Base-by-base conservation (phyloP, 345 rosid genomes). In the Sonneratia alba region DNA sequence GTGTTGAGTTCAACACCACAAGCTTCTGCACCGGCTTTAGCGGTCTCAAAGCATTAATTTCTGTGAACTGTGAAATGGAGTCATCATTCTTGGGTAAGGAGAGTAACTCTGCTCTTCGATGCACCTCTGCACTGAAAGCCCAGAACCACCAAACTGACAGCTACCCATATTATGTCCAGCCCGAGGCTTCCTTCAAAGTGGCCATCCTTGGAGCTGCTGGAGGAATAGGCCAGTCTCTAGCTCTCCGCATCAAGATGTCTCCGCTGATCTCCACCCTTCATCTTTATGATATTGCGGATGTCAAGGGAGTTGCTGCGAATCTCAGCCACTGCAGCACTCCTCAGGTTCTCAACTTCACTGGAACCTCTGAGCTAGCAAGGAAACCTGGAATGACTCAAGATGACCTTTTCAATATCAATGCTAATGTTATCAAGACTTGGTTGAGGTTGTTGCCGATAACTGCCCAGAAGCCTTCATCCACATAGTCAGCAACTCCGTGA, bases 301-400 rank as follows among this genome's bases (percentile, higher is more conserved):
- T 94, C 40, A 91, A 87, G 80, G 98, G 98, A 74, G 96, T 94
- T 36, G 96, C 92, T 75, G 96, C 96, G 66, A 97, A 94, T 80
- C 79, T 94, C 62, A 88, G 98, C 73, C 98, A 94, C 82, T 94
- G 95, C 81, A 94, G 91, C 75, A 91, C 98, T 2, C 98, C 95
- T 8, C 88, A 87, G 73, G 97, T 94, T 73, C 81, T 77, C 77
- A 93, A 91, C 80, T 94, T 91, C 81, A 88, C 97, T 3, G 96
- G 97, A 1, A 85, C 88, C 15, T 68, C 92, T 38, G 93, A 89
- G 82, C 79, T 94, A 53, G 87, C 93, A 14, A 83, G 96, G 42
- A 94, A 90, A 83, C 98, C 96, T 0, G 98, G 98, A 22, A 94
- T 91, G 98, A 94, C 93, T 63, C 96, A 97, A 22, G 97, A 90